A percentile compares a stretch with the other conserved stretches of the same genome.
Conservation (phyloP, 257 asterid species). For the Mitragyna speciosa region DNA sequence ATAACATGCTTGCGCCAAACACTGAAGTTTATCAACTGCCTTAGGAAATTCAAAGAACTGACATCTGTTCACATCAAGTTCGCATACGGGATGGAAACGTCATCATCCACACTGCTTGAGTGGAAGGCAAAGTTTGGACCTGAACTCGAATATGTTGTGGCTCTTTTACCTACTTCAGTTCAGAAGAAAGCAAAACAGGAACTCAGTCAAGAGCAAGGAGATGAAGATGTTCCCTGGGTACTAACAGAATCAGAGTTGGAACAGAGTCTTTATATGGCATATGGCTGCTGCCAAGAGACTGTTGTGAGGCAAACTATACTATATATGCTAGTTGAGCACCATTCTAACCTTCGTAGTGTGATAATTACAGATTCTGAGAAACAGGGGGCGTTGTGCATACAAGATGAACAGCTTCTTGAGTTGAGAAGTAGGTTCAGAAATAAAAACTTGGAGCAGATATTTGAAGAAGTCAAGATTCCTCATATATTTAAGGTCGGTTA, state of each 20-base stretch:
- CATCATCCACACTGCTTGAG: not conserved
- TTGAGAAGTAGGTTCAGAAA: slow-evolving; percentile 19
- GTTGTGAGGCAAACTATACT: slow-evolving; percentile 11
- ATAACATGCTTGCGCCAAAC: slow-evolving; percentile 7
- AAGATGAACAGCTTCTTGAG: slow-evolving; percentile 11
- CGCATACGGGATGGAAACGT: slow-evolving; percentile 1
- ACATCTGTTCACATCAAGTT: slow-evolving; percentile 27
- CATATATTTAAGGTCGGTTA: not conserved
- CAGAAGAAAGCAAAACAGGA: not conserved
- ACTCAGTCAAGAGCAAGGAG: not conserved
- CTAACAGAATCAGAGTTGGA: not conserved
- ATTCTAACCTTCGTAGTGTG: slow-evolving; percentile 14
- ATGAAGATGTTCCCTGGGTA: not conserved
- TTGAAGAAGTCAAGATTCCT: not conserved
- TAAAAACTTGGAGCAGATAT: not conserved
- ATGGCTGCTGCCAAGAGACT: not conserved
- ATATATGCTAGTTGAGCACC: slow-evolving; percentile 22
- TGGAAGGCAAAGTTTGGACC: slow-evolving; percentile 19
- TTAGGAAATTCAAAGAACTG: slow-evolving; percentile 28
- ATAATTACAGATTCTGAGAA: slow-evolving; percentile 13
- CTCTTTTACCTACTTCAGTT: slow-evolving; percentile 3
- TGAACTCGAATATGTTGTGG: slow-evolving; percentile 14
- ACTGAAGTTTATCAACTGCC: slow-evolving; percentile 24
- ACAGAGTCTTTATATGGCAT: not conserved
- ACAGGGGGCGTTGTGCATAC: slow-evolving; percentile 16